Base-by-base conservation (phyloP, 345 rosid species). In the Camelina sativa region DNA sequence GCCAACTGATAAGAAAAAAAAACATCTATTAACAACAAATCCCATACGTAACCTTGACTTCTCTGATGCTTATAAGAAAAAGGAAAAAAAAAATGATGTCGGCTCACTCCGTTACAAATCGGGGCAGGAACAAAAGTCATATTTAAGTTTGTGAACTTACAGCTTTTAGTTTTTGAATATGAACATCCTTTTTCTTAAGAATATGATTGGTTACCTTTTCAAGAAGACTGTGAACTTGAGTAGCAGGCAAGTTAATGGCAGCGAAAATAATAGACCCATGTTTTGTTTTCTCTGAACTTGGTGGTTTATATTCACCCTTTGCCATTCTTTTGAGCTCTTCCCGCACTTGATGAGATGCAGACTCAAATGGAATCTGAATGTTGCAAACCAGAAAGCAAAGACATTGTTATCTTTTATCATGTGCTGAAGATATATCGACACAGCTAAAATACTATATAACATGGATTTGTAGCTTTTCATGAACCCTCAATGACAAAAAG, bases 321-420 rank as follows among this genome's bases (percentile, higher is more conserved):
- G 88, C 91, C 20, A 90, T 76, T 63, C 69, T 84, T 65, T 62
- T 84, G 71, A 95, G 87, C 73, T 95, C 92, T 70, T 95, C 93
- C 48, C 65, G 59, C 44, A 92, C 97, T 75, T 86, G 87, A 72
- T 85, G 80, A 67, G 89, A 92, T 5, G 86, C 92, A 73, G 69
- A 72, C 71, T 88, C 97, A 75, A 95, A 90, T 54, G 97, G 93
- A 73, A 92, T 92, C 98, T 92, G 81, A 48, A 66, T 48, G 61
- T 22, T 55, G 56, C 43, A 74, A 57, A 79, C 41, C 51, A 50
- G 41, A 32, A 58, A 60, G 22, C 19, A 52, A 51, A 34, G 41
- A 57, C 63, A 57, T 62, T 41, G 44, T 51, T n/a, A n/a, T 62
- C 37, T 55, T 8, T 64, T 41, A 30, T 34, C 56, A 23, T 11